Evolutionary conservation across 2,329 filamentous ascomycete genomes (phyloP).

Genomic region (Cytospora mali): DNA sequence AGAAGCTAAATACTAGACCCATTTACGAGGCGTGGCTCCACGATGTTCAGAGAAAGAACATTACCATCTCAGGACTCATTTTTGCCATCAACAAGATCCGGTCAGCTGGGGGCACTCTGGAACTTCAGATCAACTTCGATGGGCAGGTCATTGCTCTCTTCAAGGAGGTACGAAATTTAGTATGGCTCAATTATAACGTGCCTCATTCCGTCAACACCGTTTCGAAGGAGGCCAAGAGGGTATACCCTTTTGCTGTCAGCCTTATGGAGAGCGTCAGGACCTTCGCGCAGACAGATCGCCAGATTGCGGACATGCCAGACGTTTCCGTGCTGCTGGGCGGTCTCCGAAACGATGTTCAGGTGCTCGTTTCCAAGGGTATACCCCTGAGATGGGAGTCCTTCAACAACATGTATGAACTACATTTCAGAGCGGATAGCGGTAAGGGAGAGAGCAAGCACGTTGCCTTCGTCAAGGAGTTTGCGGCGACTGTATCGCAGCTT

Average conservation of each 20-base stretch:
- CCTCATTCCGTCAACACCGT: constrained; percentile 94
- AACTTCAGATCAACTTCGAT: constrained; percentile 95
- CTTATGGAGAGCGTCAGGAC: constrained; percentile 99
- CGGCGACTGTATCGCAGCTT: constrained; percentile 80
- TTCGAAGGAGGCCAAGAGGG: constrained; percentile 97
- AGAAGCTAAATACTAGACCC: constrained; percentile 90
- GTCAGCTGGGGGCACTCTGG: constrained; percentile 85
- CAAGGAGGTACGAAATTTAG: constrained; percentile 95
- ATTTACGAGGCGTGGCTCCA: constrained; percentile 96
- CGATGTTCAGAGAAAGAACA: constrained; percentile 84
- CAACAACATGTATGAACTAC: constrained; percentile 92
- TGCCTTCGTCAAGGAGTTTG: constrained; percentile 94
- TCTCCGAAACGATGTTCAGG: constrained; percentile 88
- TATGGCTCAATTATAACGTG: constrained; percentile 92
- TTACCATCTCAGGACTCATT: constrained; percentile 87
- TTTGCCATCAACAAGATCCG: constrained; percentile 89
- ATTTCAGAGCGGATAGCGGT: constrained; percentile 61
- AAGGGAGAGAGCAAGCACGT: constrained; percentile 83
- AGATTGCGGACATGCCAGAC: constrained; percentile 82
- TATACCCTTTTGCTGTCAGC: constrained; percentile 97
- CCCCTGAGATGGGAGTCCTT: constrained; percentile 97
- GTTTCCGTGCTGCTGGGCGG: constrained; percentile 87
- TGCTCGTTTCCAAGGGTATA: constrained; percentile 81
- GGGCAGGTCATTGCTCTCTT: constrained; percentile 96
- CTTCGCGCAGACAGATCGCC: constrained; percentile 82